These are phyloP conservation scores for Solanum virginianum DNA, from an alignment of 257 asterid genomes.

Conservation along the genomic window DNA sequence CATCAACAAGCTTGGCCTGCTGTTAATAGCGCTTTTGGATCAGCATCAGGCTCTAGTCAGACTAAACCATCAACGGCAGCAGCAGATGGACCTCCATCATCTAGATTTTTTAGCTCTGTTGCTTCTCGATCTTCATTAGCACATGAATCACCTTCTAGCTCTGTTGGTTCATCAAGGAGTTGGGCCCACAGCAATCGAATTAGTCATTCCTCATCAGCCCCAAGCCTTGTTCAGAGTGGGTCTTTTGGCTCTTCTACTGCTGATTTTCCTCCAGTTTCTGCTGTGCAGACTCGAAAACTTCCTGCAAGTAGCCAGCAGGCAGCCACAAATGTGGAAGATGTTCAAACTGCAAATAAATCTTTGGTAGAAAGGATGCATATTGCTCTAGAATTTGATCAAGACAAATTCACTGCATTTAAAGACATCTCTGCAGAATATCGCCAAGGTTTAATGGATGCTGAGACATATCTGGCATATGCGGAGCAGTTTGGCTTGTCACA, in stretches of 20 bases:
- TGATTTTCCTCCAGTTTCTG: conserved; percentile 83
- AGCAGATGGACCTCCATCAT: conserved; percentile 20
- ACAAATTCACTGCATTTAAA: conserved; percentile 60
- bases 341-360: conserved; percentile 74
- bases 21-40: conserved; percentile 17
- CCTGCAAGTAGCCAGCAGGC: conserved; percentile 22
- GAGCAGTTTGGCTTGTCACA: conserved; percentile 90
- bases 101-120: conserved; percentile 33
- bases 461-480: conserved; percentile 52
- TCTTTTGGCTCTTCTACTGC: conserved; percentile 26
- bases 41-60: conserved; percentile 7
- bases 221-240: conserved; percentile 47
- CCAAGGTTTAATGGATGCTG: conserved; percentile 54
- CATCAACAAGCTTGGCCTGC: conserved; percentile 40
- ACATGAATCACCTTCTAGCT: conserved; percentile 26
- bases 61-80: neutral
- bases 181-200: conserved; percentile 29
- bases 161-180: conserved; percentile 35
- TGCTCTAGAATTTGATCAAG: conserved; percentile 64
- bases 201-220: conserved; percentile 75
- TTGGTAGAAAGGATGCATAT: conserved; percentile 71
- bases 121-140: conserved; percentile 31
- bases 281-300: conserved; percentile 32
- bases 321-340: conserved; percentile 36
- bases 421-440: conserved; percentile 76